Conservation (phyloP, 768 basidiomycete genomes). For the Suillus cothurnatus region DNA sequence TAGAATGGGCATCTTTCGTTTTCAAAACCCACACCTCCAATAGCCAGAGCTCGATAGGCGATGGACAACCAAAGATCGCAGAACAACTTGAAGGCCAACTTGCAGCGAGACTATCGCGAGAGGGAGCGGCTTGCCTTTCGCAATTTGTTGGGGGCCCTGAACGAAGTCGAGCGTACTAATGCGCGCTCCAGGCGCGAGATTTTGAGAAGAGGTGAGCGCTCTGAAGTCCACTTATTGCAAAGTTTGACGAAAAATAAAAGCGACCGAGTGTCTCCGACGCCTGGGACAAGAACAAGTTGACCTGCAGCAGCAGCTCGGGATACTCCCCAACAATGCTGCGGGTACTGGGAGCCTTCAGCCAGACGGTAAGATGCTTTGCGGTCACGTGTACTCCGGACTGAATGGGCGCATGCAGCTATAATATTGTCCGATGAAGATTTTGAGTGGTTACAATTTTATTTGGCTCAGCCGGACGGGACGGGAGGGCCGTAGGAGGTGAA, state of each 20-base stretch:
- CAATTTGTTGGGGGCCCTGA: not conserved
- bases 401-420: not conserved
- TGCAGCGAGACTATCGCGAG: not conserved
- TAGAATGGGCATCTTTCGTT: not conserved
- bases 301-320: not conserved
- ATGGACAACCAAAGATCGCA: not conserved
- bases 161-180: not conserved
- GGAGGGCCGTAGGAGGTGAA: not conserved
- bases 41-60: not conserved
- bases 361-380: not conserved
- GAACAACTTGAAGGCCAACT: not conserved
- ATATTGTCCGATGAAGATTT: not conserved
- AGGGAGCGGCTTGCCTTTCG: not conserved
- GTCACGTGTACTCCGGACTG: not conserved
- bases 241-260: not conserved
- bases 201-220: not conserved
- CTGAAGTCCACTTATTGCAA: not conserved
- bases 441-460: not conserved
- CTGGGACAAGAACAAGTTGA: not conserved
- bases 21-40: not conserved
- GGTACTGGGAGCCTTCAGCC: not conserved
- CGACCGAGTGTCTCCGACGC: not conserved
- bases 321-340: not conserved
- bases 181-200: not conserved
- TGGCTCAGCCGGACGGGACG: no score